A percentile compares a stretch with the other conserved stretches of the same genome.
Conservation (phyloP, 176 grass and related monocot genomes). For the Aegilops longissima region DNA sequence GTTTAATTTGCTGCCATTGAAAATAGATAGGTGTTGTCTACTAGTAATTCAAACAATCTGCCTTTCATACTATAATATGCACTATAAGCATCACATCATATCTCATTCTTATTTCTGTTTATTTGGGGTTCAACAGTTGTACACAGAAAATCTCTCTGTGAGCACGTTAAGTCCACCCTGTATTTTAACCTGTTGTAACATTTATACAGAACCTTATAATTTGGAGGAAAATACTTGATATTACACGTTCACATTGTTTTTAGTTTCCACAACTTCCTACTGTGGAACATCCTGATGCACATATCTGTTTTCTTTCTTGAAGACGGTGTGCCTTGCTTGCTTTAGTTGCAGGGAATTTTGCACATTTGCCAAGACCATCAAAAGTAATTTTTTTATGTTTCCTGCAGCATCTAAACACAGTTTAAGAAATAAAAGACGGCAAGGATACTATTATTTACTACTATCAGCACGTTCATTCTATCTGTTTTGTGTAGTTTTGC, state of each 20-base stretch:
- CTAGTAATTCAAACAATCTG: not conserved
- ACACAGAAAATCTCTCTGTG: not conserved
- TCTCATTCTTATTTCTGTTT: not conserved
- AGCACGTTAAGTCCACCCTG: not conserved
- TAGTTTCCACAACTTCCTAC: not conserved
- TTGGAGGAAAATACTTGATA: not conserved
- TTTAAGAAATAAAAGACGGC: not conserved
- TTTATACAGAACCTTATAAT: not conserved
- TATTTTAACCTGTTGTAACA: not conserved
- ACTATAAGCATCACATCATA: not conserved
- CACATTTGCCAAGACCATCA: not conserved
- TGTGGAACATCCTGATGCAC: not conserved
- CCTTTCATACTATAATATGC: constrained; percentile 17
- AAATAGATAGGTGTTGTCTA: not conserved
- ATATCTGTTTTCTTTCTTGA: not conserved
- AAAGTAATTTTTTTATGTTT: not conserved
- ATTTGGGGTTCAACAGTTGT: not conserved
- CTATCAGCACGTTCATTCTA: not conserved
- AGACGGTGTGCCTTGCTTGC: not conserved
- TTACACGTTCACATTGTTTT: not conserved
- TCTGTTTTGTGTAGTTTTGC: not conserved
- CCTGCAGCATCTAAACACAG: not conserved
- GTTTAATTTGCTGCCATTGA: constrained; percentile 13
- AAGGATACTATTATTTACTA: constrained; percentile 18
- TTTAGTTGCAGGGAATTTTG: not conserved